Conservation (phyloP, 2,329 filamentous ascomycete species). For the Venturia carpophila region DNA sequence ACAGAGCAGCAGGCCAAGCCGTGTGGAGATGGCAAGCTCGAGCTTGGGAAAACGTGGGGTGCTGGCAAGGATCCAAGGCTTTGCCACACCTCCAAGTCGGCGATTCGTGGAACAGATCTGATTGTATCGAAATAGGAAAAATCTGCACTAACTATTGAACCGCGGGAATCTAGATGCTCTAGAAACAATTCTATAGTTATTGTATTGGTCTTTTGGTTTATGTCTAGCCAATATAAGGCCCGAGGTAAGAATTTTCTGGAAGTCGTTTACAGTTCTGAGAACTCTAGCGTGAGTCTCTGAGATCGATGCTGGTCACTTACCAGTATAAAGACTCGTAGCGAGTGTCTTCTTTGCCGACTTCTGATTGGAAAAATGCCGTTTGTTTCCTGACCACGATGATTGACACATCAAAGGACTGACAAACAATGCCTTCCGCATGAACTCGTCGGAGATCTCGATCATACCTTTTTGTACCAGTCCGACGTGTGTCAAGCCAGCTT, state of each 20-base stretch:
- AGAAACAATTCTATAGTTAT: not conserved
- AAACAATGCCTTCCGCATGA: not conserved
- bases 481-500: not conserved
- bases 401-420: not conserved
- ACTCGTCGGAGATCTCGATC: not conserved
- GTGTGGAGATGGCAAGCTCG: not conserved
- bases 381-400: not conserved
- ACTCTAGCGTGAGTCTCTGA: not conserved
- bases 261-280: not conserved
- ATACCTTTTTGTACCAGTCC: not conserved
- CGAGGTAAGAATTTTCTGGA: not conserved
- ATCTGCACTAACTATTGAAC: not conserved
- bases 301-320: not conserved
- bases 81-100: not conserved
- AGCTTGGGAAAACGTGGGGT: not conserved
- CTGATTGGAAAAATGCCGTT: not conserved
- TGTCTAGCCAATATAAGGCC: not conserved
- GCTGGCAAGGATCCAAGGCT: not conserved
- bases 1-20: not conserved
- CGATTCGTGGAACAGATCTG: not conserved
- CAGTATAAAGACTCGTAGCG: not conserved
- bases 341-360: not conserved
- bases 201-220: not conserved
- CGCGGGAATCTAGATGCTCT: not conserved
- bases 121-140: not conserved